Evolutionary conservation across 805 yeast species (phyloP).

Genomic region (Cyberlindnera mississippiensis): DNA sequence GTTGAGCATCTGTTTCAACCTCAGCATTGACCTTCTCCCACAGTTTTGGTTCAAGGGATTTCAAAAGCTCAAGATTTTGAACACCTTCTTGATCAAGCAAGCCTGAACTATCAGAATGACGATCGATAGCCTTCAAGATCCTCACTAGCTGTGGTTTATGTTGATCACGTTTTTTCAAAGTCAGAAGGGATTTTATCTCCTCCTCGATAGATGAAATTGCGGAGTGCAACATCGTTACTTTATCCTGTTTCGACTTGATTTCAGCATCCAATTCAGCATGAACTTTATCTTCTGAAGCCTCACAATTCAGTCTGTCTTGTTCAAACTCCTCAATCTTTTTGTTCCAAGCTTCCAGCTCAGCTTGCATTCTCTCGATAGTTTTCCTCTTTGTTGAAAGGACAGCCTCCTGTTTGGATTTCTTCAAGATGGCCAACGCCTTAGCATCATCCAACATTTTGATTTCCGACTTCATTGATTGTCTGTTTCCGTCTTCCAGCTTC

Average conservation of each 20-base stretch:
- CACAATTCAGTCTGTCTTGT: conserved; percentile 13
- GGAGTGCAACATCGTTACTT: conserved; percentile 11
- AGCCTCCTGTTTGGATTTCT: conserved; percentile 33
- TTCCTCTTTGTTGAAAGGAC: conserved; percentile 28
- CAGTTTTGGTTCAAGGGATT: conserved; percentile 16
- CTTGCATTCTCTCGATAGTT: conserved; percentile 32
- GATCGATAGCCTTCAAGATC: conserved; percentile 14
- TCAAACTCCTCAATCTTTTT: conserved; percentile 25
- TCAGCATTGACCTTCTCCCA: conserved; percentile 26
- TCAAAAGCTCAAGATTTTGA: conserved; percentile 16
- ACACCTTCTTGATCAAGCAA: conserved; percentile 23
- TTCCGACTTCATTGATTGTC: conserved; percentile 37
- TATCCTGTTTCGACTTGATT: conserved; percentile 10
- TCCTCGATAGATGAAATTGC: conserved; percentile 20
- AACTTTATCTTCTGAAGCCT: conserved; percentile 15
- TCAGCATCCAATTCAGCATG: conserved; percentile 20
- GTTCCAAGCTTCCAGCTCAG: conserved; percentile 35
- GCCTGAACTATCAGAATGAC: conserved; percentile 23
- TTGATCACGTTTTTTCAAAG: conserved; percentile 22
- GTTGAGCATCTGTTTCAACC: conserved; percentile 30
- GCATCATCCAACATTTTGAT: conserved; percentile 40
- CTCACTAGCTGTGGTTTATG: conserved; percentile 13
- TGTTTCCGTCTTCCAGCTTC: conserved; percentile 38
- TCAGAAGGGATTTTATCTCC: conserved; percentile 9
- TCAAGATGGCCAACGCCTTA: conserved; percentile 33